Conservation (phyloP, 176 grass and related monocot species). For the Cenchrus americanus region DNA sequence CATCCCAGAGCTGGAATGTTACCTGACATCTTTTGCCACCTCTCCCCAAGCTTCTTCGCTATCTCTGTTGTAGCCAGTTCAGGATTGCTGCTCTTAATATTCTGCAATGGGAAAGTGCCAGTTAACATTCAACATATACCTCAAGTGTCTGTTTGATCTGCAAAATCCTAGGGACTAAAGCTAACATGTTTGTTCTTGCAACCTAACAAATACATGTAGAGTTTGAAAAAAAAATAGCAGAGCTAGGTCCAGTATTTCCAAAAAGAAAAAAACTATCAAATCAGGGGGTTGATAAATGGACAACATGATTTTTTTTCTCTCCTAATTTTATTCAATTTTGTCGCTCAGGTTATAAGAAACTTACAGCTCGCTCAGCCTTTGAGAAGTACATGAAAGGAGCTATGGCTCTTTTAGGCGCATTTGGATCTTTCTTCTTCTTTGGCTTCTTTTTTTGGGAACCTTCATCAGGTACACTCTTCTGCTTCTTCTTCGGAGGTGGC, state of each 20-base stretch:
- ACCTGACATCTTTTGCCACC: conserved; percentile 87
- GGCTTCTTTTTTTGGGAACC: conserved; percentile 77
- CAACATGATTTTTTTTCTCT: not conserved
- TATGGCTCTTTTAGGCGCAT: conserved; percentile 94
- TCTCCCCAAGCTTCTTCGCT: conserved; percentile 76
- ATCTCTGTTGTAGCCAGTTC: conserved; percentile 73
- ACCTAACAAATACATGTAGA: not conserved
- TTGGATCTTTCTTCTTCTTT: conserved; percentile 98
- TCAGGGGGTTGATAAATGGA: not conserved
- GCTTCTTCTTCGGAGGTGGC: conserved; percentile 71
- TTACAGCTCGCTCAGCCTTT: conserved; percentile 89
- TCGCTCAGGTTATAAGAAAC: conserved; percentile 32
- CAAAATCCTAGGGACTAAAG: not conserved
- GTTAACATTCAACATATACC: conserved; percentile 3
- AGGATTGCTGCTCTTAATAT: conserved; percentile 73
- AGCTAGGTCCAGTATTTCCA: not conserved
- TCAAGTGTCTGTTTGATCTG: conserved; percentile 14
- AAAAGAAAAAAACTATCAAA: not conserved
- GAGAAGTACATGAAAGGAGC: conserved; percentile 94
- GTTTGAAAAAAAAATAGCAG: not conserved
- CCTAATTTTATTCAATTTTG: not conserved
- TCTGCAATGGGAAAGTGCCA: conserved; percentile 47
- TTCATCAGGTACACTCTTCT: conserved; percentile 67
- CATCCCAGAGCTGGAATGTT: not conserved
- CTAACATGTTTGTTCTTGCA: not conserved